These are phyloP conservation scores for Casuarina glauca DNA, from an alignment of 306 rosid species.

Conservation along the genomic window DNA sequence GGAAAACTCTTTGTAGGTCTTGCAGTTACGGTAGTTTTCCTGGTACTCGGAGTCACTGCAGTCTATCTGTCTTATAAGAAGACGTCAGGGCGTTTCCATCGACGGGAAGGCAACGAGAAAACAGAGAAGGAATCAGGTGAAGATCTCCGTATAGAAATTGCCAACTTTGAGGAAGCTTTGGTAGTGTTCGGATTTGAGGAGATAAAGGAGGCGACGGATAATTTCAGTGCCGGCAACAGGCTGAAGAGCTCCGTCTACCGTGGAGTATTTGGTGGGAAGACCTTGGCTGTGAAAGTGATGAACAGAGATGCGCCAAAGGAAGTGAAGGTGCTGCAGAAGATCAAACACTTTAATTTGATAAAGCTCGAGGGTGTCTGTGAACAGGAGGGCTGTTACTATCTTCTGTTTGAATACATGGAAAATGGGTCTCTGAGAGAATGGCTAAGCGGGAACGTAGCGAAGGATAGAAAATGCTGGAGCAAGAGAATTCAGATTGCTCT, in stretches of 20 bases:
- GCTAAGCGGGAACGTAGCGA: slow-evolving; percentile 37
- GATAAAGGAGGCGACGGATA: slow-evolving; percentile 46
- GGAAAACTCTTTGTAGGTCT: slow-evolving; percentile 18
- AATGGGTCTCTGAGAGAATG: slow-evolving; percentile 69
- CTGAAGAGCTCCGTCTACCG: slow-evolving; percentile 47
- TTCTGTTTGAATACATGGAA: slow-evolving; percentile 69
- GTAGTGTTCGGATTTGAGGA: slow-evolving; percentile 45
- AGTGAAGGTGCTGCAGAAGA: slow-evolving; percentile 56
- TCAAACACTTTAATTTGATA: slow-evolving; percentile 69
- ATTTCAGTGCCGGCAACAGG: slow-evolving; percentile 49
- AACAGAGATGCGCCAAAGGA: slow-evolving; percentile 45
- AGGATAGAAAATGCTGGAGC: slow-evolving; percentile 42
- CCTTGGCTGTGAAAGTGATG: slow-evolving; percentile 50
- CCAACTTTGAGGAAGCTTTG: slow-evolving; percentile 42
- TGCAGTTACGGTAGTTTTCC: slow-evolving; percentile 16
- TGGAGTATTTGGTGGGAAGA: slow-evolving; percentile 37
- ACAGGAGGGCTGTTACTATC: slow-evolving; percentile 37
- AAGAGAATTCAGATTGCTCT: slow-evolving; percentile 69
- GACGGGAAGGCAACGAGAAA: not conserved
- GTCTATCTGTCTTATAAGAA: slow-evolving; percentile 27
- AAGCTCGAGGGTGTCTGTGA: slow-evolving; percentile 62
- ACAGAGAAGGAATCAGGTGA: slow-evolving; percentile 22
- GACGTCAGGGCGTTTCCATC: slow-evolving; percentile 17
- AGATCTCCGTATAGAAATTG: slow-evolving; percentile 47
- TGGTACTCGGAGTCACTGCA: slow-evolving; percentile 20